Evolutionary conservation across 148 eudicot species (phyloP).

Genomic region (Mesembryanthemum crystallinum): DNA sequence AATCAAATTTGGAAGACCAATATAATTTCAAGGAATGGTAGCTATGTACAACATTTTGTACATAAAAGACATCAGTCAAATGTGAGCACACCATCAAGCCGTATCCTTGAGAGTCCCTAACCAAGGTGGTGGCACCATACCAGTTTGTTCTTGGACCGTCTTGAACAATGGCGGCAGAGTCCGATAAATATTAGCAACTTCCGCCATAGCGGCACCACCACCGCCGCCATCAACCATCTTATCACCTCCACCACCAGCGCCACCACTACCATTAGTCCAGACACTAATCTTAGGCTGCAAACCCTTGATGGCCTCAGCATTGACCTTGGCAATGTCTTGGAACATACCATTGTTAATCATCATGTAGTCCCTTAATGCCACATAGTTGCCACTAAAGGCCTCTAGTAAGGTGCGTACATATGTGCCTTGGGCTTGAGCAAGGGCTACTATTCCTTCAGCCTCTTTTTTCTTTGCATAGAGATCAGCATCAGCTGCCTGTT

Average conservation of each 20-base stretch:
- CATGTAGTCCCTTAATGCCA: conserved; percentile 50
- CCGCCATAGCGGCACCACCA: conserved; percentile 36
- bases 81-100: too few relatives aligned
- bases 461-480: conserved; percentile 51
- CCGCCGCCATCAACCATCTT: conserved; percentile 4
- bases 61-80: too few relatives aligned
- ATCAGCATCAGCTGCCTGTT: conserved; percentile 56
- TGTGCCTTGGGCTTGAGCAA: conserved; percentile 50
- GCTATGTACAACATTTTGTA: too few relatives aligned
- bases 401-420: conserved; percentile 42
- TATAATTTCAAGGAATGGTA: too few relatives aligned
- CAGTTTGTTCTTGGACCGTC: conserved; percentile 61
- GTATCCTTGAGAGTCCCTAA: conserved; percentile 35
- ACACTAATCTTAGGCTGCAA: conserved; percentile 55
- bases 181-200: conserved; percentile 42
- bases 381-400: conserved; percentile 44
- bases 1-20: too few relatives aligned
- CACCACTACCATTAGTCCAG: conserved; percentile 44
- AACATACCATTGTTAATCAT: conserved; percentile 57
- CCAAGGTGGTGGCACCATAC: conserved; percentile 62
- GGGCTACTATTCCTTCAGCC: conserved; percentile 45
- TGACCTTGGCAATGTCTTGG: conserved; percentile 56
- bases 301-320: conserved; percentile 49
- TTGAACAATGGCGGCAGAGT: conserved; percentile 57
- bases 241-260: background rate